Evolutionary conservation across 2,329 filamentous ascomycete species (phyloP).

Genomic region (Arthrobotrys megalospora): DNA sequence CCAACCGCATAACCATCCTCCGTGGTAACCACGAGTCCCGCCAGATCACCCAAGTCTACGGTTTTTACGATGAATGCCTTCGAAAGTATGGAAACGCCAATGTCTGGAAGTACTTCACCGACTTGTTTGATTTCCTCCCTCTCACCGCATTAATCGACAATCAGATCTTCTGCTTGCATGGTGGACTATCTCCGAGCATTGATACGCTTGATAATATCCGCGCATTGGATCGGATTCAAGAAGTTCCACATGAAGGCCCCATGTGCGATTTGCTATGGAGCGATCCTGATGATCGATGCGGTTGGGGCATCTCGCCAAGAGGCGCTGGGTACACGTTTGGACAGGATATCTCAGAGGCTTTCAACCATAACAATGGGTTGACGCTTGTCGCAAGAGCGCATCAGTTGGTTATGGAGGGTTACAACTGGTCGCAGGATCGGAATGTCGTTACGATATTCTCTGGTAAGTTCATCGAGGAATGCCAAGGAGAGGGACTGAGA

Average conservation of each 20-base stretch:
- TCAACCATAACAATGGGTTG: constrained; percentile 98
- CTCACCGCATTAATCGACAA: constrained; percentile 98
- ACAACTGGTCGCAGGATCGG: constrained; percentile 98
- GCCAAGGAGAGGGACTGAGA: constrained; percentile 5
- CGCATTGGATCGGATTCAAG: constrained; percentile 94
- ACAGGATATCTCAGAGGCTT: constrained; percentile 97
- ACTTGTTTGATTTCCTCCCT: constrained; percentile 98
- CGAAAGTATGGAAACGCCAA: constrained; percentile 99
- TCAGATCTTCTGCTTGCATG: constrained; percentile 99
- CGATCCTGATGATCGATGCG: constrained; percentile 95
- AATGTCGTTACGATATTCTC: constrained; percentile 99
- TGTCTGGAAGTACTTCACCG: constrained; percentile 99
- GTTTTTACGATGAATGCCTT: constrained; percentile 99
- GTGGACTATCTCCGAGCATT: constrained; percentile 94
- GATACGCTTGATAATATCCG: constrained; percentile 96
- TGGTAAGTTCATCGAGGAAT: constrained; percentile 70
- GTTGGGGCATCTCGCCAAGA: constrained; percentile 95
- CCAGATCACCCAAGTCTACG: constrained; percentile 99
- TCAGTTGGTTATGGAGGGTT: constrained; percentile 99
- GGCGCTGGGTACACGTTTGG: constrained; percentile 96
- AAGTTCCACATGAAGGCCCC: constrained; percentile 96
- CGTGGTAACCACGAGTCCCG: constrained; percentile 99
- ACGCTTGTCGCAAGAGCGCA: constrained; percentile 96
- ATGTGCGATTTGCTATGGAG: constrained; percentile 99
- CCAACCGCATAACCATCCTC: constrained; percentile 96